Percentiles rank a stretch among this genome's conserved stretches.
These are phyloP conservation scores for Pseudogymnoascus sp. DNA, from an alignment of 2,329 filamentous ascomycete species.

Conservation along the genomic window DNA sequence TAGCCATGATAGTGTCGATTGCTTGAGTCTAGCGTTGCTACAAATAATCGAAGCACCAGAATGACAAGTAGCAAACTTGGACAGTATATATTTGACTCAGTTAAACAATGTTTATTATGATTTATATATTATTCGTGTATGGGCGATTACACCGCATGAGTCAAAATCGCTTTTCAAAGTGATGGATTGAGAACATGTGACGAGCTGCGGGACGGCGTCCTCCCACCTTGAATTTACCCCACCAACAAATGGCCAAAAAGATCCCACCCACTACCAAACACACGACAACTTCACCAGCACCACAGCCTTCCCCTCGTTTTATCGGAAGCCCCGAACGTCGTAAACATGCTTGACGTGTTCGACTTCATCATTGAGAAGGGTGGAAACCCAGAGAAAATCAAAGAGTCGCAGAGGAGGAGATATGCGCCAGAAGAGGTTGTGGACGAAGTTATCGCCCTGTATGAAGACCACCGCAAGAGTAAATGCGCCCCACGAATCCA, in stretches of 20 bases:
- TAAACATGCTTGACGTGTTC: conserved; percentile 63
- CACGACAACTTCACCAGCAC: background rate
- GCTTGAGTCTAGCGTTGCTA: background rate
- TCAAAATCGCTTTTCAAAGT: background rate
- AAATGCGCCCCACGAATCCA: conserved; percentile 22
- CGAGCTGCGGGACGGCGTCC: background rate
- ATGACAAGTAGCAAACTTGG: background rate
- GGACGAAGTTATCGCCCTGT: conserved; percentile 82
- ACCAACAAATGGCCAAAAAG: conserved; percentile 8
- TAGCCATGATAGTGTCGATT: background rate
- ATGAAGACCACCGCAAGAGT: conserved; percentile 76
- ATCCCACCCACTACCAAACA: conserved; percentile 3
- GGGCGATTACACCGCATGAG: background rate
- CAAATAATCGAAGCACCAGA: background rate
- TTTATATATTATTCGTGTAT: background rate
- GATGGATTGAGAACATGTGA: background rate
- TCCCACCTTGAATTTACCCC: conserved; percentile 11
- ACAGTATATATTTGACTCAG: background rate
- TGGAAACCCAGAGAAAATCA: conserved; percentile 84
- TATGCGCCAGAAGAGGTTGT: conserved; percentile 75
- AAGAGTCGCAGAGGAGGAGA: conserved; percentile 79
- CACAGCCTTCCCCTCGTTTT: background rate
- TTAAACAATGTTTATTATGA: background rate
- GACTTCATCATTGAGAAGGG: conserved; percentile 82
- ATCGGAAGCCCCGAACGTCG: conserved; percentile 10